Conservation (phyloP, 106 monocot species). For the Dioscorea alata region DNA sequence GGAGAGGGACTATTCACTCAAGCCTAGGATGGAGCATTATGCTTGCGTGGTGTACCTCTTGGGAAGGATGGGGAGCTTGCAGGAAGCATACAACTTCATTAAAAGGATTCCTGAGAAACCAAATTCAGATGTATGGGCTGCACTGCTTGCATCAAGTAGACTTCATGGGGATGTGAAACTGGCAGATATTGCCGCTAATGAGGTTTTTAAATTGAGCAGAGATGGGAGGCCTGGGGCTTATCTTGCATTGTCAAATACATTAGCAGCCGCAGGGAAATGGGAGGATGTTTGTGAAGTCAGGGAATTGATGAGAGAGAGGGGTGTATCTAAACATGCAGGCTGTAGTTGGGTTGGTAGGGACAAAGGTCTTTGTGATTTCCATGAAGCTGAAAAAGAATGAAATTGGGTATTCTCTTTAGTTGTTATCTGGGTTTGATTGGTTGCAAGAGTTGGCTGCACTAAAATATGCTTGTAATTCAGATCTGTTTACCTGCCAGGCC, state of each 20-base stretch:
- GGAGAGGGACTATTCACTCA: conserved; percentile 53
- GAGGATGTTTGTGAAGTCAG: conserved; percentile 61
- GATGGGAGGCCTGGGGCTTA: conserved; percentile 78
- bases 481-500: too few species aligned
- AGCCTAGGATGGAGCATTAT: conserved; percentile 87
- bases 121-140: conserved; percentile 81
- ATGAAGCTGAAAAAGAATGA: conserved; percentile 4
- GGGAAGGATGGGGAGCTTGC: conserved; percentile 52
- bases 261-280: conserved; percentile 78
- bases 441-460: too few species aligned
- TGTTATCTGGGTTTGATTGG: too few species aligned
- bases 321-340: conserved; percentile 56
- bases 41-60: conserved; percentile 87
- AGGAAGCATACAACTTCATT: conserved; percentile 64
- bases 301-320: conserved; percentile 73
- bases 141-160: conserved; percentile 74
- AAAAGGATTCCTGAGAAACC: conserved; percentile 56
- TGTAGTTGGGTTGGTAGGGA: conserved; percentile 58
- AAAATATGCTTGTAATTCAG: too few species aligned
- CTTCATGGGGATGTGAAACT: conserved; percentile 73
- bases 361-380: conserved; percentile 8
- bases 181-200: conserved; percentile 66
- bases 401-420: not conserved
- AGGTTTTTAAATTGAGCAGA: conserved; percentile 54
- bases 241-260: conserved; percentile 78